These are phyloP conservation scores for Trichoderma sp. DNA, from an alignment of 2,329 filamentous ascomycete genomes.

Conservation along the genomic window DNA sequence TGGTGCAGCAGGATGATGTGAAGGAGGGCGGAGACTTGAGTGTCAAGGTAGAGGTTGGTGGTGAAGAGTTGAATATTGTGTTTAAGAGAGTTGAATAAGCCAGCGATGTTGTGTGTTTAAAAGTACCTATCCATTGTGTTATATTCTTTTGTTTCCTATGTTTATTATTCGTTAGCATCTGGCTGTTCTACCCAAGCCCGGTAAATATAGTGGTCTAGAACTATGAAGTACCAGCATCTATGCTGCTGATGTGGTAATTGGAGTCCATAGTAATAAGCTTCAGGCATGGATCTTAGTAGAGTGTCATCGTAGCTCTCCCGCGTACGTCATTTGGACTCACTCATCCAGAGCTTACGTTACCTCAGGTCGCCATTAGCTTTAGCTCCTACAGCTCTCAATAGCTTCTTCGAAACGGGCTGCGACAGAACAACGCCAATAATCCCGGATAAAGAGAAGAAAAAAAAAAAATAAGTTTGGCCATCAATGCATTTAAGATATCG, in stretches of 20 bases:
- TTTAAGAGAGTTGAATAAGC: not conserved
- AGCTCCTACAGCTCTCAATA: not conserved
- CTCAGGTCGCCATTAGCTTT: not conserved
- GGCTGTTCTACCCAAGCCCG: not conserved
- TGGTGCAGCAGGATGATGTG: not conserved
- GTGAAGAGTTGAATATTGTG: slow-evolving; percentile 10
- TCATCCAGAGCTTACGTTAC: not conserved
- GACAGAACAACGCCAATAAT: not conserved
- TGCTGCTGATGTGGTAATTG: not conserved
- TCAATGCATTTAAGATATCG: not conserved
- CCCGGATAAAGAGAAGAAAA: not conserved
- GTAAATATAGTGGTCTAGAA: not conserved
- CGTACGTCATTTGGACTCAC: not conserved
- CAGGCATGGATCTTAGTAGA: not conserved
- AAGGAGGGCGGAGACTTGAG: not conserved
- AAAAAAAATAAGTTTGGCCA: not conserved
- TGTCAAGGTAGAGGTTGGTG: not conserved
- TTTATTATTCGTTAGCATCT: no score
- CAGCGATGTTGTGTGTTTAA: no score
- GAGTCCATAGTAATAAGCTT: not conserved
- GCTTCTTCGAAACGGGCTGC: not conserved
- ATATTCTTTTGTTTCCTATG: no score
- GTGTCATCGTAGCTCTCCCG: not conserved
- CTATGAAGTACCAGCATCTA: not conserved
- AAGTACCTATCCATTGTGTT: no score